phyloP scores from a whole-genome alignment of 139 green algal species.

The Closterium sp. region DNA sequence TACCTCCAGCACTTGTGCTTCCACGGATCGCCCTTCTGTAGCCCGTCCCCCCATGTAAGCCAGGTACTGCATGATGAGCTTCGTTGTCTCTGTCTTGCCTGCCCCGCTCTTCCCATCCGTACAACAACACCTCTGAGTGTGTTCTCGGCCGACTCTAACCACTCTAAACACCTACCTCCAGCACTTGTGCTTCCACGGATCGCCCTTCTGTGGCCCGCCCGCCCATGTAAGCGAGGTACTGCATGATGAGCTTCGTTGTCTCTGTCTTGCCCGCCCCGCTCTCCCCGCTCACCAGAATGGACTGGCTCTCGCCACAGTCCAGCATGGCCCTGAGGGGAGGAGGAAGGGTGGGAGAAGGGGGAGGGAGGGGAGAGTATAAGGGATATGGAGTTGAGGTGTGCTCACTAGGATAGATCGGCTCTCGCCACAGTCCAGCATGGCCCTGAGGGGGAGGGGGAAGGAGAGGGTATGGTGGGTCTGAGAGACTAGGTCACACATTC shows the following conservation, averaged over 20 bases:
- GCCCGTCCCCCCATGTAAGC: conserved; percentile 67
- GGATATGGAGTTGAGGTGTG: too few relatives aligned
- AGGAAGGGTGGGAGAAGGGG: too few relatives aligned
- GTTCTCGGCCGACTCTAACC: too few relatives aligned
- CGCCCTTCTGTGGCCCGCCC: conserved; percentile 38
- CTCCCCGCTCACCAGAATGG: conserved; percentile 73
- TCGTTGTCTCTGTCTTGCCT: conserved; percentile 98
- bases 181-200: conserved; percentile 43
- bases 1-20: conserved; percentile 36
- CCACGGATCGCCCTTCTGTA: conserved; percentile 11
- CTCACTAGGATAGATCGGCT: too few relatives aligned
- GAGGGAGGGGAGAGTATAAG: too few relatives aligned
- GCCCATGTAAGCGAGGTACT: conserved; percentile 81
- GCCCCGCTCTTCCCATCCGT: conserved; percentile 81
- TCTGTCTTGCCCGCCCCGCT: conserved; percentile 97
- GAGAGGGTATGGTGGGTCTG: too few relatives aligned
- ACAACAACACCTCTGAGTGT: too few relatives aligned
- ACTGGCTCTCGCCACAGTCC: conserved; percentile 42
- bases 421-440: too few relatives aligned
- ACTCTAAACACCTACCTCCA: conserved; percentile 19
- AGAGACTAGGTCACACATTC: too few relatives aligned
- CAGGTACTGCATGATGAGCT: conserved; percentile 94
- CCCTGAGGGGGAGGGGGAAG: too few relatives aligned
- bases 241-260: conserved; percentile 98
- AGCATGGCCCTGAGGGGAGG: conserved; percentile 8